Percentiles rank a stretch among this genome's conserved stretches.
phyloP scores from a whole-genome alignment of 768 basidiomycete species.

The Lentinula lateritia region DNA sequence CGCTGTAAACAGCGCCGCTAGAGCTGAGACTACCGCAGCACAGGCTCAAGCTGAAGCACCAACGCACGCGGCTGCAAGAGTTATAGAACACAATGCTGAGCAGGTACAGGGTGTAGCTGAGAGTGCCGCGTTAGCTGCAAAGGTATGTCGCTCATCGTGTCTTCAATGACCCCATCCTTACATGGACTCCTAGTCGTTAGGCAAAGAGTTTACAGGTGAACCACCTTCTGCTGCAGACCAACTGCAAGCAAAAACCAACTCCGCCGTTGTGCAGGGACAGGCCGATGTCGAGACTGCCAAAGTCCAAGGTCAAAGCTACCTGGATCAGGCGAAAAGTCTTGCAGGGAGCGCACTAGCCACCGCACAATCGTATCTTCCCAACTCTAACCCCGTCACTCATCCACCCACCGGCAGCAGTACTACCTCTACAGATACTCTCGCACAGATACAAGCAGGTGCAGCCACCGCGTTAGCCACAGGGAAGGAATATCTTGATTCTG shows the following conservation, averaged over 20 bases:
- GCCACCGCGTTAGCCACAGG: conserved; percentile 22
- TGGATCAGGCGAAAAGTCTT: conserved; percentile 49
- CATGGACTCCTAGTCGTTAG: neutral
- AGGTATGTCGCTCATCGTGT: neutral
- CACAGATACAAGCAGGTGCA: conserved; percentile 28
- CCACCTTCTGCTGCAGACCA: conserved; percentile 27
- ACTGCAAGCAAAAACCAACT: conserved; percentile 37
- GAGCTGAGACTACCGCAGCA: neutral
- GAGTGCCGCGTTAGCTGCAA: conserved; percentile 2
- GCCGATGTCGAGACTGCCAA: conserved; percentile 42
- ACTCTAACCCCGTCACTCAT: neutral
- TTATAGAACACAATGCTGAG: conserved; percentile 1
- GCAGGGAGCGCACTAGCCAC: conserved; percentile 37
- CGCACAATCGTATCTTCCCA: conserved; percentile 28
- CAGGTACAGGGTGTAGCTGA: neutral
- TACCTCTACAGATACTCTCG: conserved; percentile 15
- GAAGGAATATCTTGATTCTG: conserved; percentile 23
- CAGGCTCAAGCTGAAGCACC: conserved; percentile 4
- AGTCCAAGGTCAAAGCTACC: conserved; percentile 39
- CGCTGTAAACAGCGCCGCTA: neutral
- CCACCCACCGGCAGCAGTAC: conserved; percentile 5
- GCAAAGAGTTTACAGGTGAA: conserved; percentile 26
- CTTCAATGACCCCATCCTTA: neutral
- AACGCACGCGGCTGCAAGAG: neutral
- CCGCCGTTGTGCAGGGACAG: conserved; percentile 54